Conservation (phyloP, 306 rosid genomes). For the Prunus dulcis region DNA sequence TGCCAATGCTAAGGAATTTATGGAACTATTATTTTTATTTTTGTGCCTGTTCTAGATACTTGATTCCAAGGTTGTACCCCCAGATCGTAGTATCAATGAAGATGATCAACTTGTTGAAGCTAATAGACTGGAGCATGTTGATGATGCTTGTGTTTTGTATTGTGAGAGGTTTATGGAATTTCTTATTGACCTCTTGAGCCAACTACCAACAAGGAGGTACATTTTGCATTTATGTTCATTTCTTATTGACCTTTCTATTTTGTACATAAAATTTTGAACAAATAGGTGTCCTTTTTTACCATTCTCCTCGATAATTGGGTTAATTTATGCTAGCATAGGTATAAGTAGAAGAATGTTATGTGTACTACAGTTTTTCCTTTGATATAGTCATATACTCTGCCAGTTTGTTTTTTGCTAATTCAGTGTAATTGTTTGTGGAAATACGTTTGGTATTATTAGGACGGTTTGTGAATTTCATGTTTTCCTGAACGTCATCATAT, state of each 20-base stretch:
- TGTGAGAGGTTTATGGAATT: constrained; percentile 99
- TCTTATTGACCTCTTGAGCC: constrained; percentile 97
- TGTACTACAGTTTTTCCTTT: neutral
- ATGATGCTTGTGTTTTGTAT: constrained; percentile 86
- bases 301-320: neutral
- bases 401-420: neutral
- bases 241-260: neutral
- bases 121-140: constrained; percentile 39
- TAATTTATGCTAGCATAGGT: neutral
- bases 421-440: neutral
- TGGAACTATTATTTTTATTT: constrained; percentile 4
- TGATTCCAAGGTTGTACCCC: constrained; percentile 60
- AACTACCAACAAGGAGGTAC: constrained; percentile 95
- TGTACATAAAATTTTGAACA: neutral
- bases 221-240: neutral
- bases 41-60: constrained; percentile 53
- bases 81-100: constrained; percentile 37
- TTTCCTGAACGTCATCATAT: neutral
- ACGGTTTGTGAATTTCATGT: neutral
- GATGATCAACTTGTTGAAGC: constrained; percentile 40
- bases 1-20: neutral
- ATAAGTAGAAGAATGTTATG: neutral
- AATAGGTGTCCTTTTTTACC: neutral
- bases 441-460: neutral
- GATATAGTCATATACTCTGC: neutral